Base-by-base conservation (phyloP, 441 rosid species). In the Erodium trifolium region DNA sequence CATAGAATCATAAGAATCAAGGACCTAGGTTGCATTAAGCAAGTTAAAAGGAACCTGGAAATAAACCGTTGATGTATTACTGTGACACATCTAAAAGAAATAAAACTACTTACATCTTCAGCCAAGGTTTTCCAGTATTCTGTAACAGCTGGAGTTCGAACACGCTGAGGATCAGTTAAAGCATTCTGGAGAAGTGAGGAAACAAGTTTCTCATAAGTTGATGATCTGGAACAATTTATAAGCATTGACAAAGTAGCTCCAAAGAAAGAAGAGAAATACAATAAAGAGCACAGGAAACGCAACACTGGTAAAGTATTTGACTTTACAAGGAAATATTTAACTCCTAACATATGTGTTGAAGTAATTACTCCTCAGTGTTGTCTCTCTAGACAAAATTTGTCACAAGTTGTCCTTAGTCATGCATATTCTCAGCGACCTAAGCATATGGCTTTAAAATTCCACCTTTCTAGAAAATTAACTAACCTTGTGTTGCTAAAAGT, bases 81-180 rank as follows among this genome's bases (percentile, higher is more conserved):
- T 37, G 6, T 14, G 9, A 55, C 19, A 18, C 9, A 16, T 55
- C 27, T 16, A 5, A 55, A 23, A 70, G 51, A 71, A 59, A 66
- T 19, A 18, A 49, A 62, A 63, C 66, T 47, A 68, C 94, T 86
- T 81, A 94, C 98, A 86, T 92, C 98, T 68, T 92, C 99, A 13
- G 96, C 97, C 84, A 94, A 80, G 68, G 97, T 89, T 78, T 90
- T 94, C 99, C 99, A 92, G 80, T 94, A 94, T 68, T 92, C 97
- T 57, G 88, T 76, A 77, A 94, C 87, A 68, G 85, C 72, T 69
- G 98, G 99, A 73, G 92, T 88, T 75, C 89, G 86, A 66, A 90
- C 96, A 60, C 99, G 97, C 72, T 81, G 91, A 67, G 99, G 79
- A 81, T 94, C 93, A 53, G 88, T 90, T 79, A 90, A 71, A 78